Percentiles rank a stretch among this genome's conserved stretches.
These are phyloP conservation scores for Panellus pusillus DNA, from an alignment of 768 basidiomycete genomes.

Conservation along the genomic window DNA sequence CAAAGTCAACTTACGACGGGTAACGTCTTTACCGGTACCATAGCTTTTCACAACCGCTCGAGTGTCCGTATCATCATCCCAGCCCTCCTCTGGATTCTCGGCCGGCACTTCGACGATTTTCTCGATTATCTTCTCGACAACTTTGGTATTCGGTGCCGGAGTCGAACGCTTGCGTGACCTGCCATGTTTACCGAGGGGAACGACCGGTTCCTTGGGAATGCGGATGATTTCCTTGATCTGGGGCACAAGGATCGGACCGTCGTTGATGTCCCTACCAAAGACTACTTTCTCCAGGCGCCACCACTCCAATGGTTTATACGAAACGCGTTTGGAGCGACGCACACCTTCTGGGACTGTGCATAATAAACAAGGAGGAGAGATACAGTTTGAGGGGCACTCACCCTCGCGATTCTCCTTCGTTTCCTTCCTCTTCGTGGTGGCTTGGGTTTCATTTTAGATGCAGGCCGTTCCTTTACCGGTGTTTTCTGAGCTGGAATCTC, in stretches of 20 bases:
- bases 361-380: neutral
- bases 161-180: constrained; percentile 30
- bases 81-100: constrained; percentile 69
- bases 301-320: constrained; percentile 76
- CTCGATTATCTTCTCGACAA: constrained; percentile 29
- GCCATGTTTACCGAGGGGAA: constrained; percentile 22
- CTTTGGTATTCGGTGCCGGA: neutral
- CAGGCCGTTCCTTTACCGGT: neutral
- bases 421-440: constrained; percentile 3
- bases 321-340: constrained; percentile 69
- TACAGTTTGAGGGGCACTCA: constrained; percentile 25
- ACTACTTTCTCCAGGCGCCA: constrained; percentile 91
- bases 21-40: constrained; percentile 56
- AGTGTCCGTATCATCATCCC: constrained; percentile 78
- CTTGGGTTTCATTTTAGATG: constrained; percentile 5
- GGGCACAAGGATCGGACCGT: constrained; percentile 55
- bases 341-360: constrained; percentile 46
- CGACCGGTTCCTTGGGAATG: constrained; percentile 38
- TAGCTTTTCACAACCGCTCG: constrained; percentile 71
- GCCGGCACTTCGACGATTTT: constrained; percentile 30
- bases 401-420: constrained; percentile 43
- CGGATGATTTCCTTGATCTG: constrained; percentile 69
- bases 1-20: constrained; percentile 60
- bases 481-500: neutral
- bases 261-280: constrained; percentile 53